These are phyloP conservation scores for Elsinoe perseae DNA, from an alignment of 2,329 filamentous ascomycete genomes.

Conservation along the genomic window DNA sequence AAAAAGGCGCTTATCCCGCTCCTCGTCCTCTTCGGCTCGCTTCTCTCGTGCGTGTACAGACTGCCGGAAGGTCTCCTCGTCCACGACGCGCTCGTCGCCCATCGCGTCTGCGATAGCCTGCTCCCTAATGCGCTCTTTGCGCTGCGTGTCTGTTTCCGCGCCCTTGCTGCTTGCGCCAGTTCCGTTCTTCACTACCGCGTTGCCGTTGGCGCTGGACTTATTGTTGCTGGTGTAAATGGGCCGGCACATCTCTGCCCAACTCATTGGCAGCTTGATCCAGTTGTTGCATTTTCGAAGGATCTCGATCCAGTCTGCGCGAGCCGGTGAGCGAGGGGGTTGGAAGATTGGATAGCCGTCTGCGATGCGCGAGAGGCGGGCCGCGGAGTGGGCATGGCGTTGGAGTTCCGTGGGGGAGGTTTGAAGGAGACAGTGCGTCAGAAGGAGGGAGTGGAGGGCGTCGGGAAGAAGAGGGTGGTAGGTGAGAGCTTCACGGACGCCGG, in stretches of 20 bases:
- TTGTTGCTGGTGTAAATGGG: constrained; percentile 37
- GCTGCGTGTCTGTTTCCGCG: constrained; percentile 45
- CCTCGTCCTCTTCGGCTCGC: constrained; percentile 50
- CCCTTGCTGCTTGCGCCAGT: background rate
- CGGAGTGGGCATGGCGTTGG: constrained; percentile 73
- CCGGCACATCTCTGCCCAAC: constrained; percentile 64
- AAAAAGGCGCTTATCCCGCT: constrained; percentile 29
- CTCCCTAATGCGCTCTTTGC: constrained; percentile 53
- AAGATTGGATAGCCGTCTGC: constrained; percentile 77
- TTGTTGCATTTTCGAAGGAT: constrained; percentile 59
- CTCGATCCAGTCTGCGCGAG: constrained; percentile 73
- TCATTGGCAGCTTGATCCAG: constrained; percentile 57
- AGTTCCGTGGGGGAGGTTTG: constrained; percentile 74
- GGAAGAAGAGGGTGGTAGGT: constrained; percentile 76
- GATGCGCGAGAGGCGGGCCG: constrained; percentile 63
- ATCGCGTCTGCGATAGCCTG: constrained; percentile 61
- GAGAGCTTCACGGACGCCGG: constrained; percentile 52
- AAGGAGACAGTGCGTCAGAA: constrained; percentile 69
- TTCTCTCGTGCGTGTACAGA: constrained; percentile 56
- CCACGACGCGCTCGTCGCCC: constrained; percentile 59
- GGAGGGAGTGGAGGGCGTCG: constrained; percentile 68
- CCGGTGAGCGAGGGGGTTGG: constrained; percentile 61
- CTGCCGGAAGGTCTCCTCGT: constrained; percentile 57
- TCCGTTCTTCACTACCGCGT: constrained; percentile 10
- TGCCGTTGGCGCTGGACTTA: constrained; percentile 1